A percentile compares a stretch with the other conserved stretches of the same genome.
Evolutionary conservation across 2,329 filamentous ascomycete genomes (phyloP).

Genomic region (Cyphellophora attinorum): DNA sequence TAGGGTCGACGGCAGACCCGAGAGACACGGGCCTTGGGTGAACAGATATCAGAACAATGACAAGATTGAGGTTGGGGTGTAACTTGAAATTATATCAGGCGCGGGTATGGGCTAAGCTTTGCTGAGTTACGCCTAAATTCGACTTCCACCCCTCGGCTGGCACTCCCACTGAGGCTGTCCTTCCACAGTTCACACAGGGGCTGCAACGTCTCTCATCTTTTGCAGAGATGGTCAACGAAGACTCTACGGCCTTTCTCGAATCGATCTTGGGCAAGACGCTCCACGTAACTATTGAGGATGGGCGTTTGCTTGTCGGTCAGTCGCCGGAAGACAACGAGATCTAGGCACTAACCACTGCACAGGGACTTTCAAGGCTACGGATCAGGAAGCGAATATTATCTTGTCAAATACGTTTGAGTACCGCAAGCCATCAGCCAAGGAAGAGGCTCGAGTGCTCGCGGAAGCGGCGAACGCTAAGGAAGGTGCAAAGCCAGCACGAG

Average conservation of each 20-base stretch:
- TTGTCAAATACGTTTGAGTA: conserved; percentile 83
- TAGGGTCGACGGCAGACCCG: no score
- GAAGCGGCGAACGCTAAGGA: conserved; percentile 18
- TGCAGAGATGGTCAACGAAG: not conserved
- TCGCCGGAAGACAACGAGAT: conserved; percentile 58
- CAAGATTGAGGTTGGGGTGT: no score
- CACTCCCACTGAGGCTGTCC: no score
- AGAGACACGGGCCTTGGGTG: no score
- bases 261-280: conserved; percentile 16
- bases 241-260: not conserved
- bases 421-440: conserved; percentile 55
- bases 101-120: no score
- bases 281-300: conserved; percentile 16
- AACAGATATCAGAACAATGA: no score
- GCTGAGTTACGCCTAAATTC: no score
- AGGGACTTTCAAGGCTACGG: conserved; percentile 88
- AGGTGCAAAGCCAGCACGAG: conserved; percentile 37
- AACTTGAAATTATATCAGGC: no score
- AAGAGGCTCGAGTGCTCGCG: conserved; percentile 33
- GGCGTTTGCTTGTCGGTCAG: conserved; percentile 1
- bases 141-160: no score
- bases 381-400: conserved; percentile 84
- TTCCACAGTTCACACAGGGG: no score
- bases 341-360: no score
- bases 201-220: no score